These are phyloP conservation scores for Aspergillus egyptiacus DNA, from an alignment of 495 filamentous ascomycete species.

Conservation along the genomic window DNA sequence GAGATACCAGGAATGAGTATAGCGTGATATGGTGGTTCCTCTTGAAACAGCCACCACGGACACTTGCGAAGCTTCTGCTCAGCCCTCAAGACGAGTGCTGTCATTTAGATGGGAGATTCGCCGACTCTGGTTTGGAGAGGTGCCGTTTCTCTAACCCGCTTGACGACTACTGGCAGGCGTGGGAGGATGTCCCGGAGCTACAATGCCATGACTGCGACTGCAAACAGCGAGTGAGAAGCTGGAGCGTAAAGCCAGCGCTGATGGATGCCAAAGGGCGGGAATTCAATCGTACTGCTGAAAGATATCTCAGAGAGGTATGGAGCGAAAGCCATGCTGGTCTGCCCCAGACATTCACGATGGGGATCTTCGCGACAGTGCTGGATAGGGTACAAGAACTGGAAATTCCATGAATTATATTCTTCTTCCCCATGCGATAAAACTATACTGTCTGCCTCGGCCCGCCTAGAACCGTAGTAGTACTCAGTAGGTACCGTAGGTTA, in stretches of 20 bases:
- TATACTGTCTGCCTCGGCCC: too few relatives aligned
- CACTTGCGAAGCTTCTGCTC: constrained; percentile 24
- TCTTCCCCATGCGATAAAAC: too few relatives aligned
- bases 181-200: constrained; percentile 21
- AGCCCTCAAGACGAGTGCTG: constrained; percentile 25
- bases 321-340: constrained; percentile 21
- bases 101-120: constrained; percentile 18
- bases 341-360: constrained; percentile 19
- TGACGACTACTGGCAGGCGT: constrained; percentile 29
- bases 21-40: constrained; percentile 30
- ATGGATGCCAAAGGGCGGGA: constrained; percentile 24
- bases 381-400: not conserved
- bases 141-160: constrained; percentile 26
- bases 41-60: constrained; percentile 23
- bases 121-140: constrained; percentile 12
- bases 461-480: too few relatives aligned
- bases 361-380: constrained; percentile 15
- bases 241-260: constrained; percentile 26
- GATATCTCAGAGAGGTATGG: constrained; percentile 28
- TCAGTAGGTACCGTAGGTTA: too few relatives aligned
- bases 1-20: constrained; percentile 23
- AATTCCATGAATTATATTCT: too few relatives aligned
- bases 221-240: constrained; percentile 23
- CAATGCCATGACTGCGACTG: constrained; percentile 25
- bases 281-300: constrained; percentile 21